Percentiles rank a stretch among this genome's conserved stretches.
Evolutionary conservation across 352 stramenopile species (phyloP).

Genomic region (Pseudoperonospora humuli): DNA sequence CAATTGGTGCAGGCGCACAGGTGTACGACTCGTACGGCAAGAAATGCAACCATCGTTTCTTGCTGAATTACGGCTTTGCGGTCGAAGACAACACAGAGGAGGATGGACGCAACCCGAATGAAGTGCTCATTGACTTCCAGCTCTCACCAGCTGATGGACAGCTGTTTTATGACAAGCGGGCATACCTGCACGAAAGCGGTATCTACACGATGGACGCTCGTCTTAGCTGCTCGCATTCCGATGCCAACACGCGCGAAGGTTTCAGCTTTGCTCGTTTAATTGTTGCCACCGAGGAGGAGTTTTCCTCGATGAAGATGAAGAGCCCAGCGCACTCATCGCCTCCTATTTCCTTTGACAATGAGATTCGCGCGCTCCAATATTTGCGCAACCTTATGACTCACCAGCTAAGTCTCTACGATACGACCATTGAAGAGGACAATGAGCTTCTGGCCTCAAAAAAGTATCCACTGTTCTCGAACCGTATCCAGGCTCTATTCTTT

Average conservation of each 20-base stretch:
- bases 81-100: conserved; percentile 98
- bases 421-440: conserved; percentile 84
- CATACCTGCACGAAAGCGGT: conserved; percentile 79
- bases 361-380: conserved; percentile 70
- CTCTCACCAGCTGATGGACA: conserved; percentile 49
- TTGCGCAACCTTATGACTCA: conserved; percentile 70
- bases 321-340: conserved; percentile 68
- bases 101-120: conserved; percentile 97
- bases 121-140: conserved; percentile 89
- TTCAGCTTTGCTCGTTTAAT: conserved; percentile 83
- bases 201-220: conserved; percentile 85
- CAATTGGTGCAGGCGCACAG: conserved; percentile 79
- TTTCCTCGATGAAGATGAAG: conserved; percentile 75
- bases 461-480: conserved; percentile 80
- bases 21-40: conserved; percentile 99
- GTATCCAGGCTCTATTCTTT: conserved; percentile 84
- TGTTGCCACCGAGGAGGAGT: conserved; percentile 77
- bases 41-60: conserved; percentile 99
- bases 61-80: conserved; percentile 99
- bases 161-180: conserved; percentile 80
- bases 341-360: conserved; percentile 80
- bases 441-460: conserved; percentile 71
- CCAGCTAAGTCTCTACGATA: conserved; percentile 76
- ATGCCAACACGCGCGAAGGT: conserved; percentile 78
- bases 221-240: conserved; percentile 77